phyloP scores from a whole-genome alignment of 2,329 filamentous ascomycete genomes.

The Colletotrichum chrysophilum region DNA sequence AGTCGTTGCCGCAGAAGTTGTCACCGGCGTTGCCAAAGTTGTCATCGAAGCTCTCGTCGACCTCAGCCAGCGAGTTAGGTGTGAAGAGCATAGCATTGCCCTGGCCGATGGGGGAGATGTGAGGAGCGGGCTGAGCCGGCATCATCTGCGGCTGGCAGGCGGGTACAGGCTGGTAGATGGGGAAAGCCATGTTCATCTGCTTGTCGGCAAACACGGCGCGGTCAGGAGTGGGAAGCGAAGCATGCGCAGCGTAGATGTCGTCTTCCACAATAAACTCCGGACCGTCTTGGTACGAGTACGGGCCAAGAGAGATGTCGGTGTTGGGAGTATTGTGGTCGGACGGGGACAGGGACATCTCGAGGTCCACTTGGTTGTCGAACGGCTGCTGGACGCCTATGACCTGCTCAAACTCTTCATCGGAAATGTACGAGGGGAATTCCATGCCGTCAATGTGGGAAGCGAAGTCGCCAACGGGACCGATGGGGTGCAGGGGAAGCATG shows the following conservation, averaged over 20 bases:
- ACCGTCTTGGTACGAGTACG: constrained; percentile 62
- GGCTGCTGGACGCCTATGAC: constrained; percentile 32
- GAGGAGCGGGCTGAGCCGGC: constrained; percentile 42
- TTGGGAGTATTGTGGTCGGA: constrained; percentile 57
- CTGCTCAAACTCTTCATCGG: constrained; percentile 50
- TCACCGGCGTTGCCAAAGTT: constrained; percentile 44
- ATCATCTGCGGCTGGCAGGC: constrained; percentile 40
- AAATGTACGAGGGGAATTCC: constrained; percentile 56
- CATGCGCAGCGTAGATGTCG: constrained; percentile 65
- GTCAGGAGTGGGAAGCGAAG: constrained; percentile 59
- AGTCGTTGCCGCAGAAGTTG: constrained; percentile 54
- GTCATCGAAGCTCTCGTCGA: constrained; percentile 72
- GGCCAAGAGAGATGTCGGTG: constrained; percentile 44
- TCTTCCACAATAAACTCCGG: constrained; percentile 67
- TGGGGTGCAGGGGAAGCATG: constrained; percentile 2
- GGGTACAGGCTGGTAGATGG: constrained; percentile 30
- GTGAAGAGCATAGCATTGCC: constrained; percentile 73
- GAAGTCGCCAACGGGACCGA: constrained; percentile 26
- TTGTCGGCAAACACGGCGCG: constrained; percentile 27
- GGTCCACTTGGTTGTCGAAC: constrained; percentile 34
- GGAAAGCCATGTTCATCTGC: constrained; percentile 15
- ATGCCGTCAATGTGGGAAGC: constrained; percentile 33
- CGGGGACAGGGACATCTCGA: constrained; percentile 50
- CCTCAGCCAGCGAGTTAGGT: constrained; percentile 63
- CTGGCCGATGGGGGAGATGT: constrained; percentile 74